Evolutionary conservation across 768 basidiomycete genomes (phyloP).

Genomic region (Leucosporidium yakuticum): DNA sequence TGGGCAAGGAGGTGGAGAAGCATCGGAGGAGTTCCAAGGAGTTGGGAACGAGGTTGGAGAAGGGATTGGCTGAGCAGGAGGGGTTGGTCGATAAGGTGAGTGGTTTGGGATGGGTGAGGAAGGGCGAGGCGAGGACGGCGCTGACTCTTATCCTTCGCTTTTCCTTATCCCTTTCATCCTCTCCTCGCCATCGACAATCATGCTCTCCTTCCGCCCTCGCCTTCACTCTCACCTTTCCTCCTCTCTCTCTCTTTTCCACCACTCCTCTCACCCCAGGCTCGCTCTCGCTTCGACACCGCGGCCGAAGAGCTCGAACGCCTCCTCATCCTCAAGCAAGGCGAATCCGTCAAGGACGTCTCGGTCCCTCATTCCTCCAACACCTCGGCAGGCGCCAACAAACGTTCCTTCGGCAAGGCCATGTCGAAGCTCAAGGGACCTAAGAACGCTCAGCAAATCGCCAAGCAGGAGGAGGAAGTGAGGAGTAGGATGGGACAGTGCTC

Average conservation of each 20-base stretch:
- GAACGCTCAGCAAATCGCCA: slow-evolving; percentile 57
- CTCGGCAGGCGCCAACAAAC: slow-evolving; percentile 12
- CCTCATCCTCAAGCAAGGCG: slow-evolving; percentile 89
- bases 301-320: slow-evolving; percentile 93
- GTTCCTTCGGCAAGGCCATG: slow-evolving; percentile 38
- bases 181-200: neutral
- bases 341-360: slow-evolving; percentile 68
- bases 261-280: slow-evolving; percentile 47
- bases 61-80: slow-evolving; percentile 81
- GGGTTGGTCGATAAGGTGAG: slow-evolving; percentile 67
- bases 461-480: slow-evolving; percentile 92
- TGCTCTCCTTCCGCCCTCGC: neutral
- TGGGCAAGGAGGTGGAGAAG: slow-evolving; percentile 90
- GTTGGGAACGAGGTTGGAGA: slow-evolving; percentile 77
- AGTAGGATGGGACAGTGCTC: slow-evolving; percentile 74
- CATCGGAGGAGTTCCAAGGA: slow-evolving; percentile 94
- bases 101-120: neutral
- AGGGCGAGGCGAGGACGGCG: too few species aligned
- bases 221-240: neutral
- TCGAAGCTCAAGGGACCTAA: slow-evolving; percentile 39
- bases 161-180: neutral
- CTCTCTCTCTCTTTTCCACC: neutral
- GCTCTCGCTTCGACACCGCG: slow-evolving; percentile 72
- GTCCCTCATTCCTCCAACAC: slow-evolving; percentile 28
- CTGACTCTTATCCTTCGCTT: too few species aligned